Evolutionary conservation across 352 stramenopile genomes (phyloP), one percentile per base, ranked within the genome.

Genomic region (Globisporangium parvum): DNA sequence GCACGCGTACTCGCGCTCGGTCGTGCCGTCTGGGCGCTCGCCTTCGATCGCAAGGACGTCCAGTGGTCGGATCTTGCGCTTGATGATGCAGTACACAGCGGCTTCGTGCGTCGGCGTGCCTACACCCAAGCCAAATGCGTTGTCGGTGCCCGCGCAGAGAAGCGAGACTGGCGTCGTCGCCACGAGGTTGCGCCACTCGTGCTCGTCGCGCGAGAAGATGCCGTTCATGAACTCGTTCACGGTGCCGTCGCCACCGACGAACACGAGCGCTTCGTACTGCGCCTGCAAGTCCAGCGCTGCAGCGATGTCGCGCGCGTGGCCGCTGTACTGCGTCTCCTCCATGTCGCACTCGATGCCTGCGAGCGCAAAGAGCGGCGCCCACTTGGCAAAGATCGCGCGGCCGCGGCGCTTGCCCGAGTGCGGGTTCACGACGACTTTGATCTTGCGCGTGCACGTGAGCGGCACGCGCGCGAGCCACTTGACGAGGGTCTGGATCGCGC

Each of bases 191-290:
- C 81, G 78, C 81, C 81, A 91, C 39, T 88, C 77, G 52, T 57
- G 59, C 67, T 91, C 81, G n/a, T 78, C 69, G 23, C 77, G 71
- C 33, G 73, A 69, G 54, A 91, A 85, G 31, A 89, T 72, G 37
- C 81, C 81, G 62, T 91, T 91, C 75, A 91, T 87, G 53, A 91
- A 91, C 63, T 91, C 81, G 52, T 89, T 90, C n/a, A 87, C 77
- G 0, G 81, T 91, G 35, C 81, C 79, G 55, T 91, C 81, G 20
- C 81, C 81, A 18, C 81, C 81, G 8, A 91, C 79, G 46, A 90
- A 88, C 33, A 91, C 79, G 31, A 91, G 71, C 12, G 79, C 77
- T 55, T 91, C 81, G 60, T 89, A 89, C 60, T 86, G 85, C 47
- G 66, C 64, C 9, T 53, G 63, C 40, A 87, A 51, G 51, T 87